Evolutionary conservation across 1,284 basidiomycete species (phyloP).

Genomic region (Boletellus dicymbophilus): DNA sequence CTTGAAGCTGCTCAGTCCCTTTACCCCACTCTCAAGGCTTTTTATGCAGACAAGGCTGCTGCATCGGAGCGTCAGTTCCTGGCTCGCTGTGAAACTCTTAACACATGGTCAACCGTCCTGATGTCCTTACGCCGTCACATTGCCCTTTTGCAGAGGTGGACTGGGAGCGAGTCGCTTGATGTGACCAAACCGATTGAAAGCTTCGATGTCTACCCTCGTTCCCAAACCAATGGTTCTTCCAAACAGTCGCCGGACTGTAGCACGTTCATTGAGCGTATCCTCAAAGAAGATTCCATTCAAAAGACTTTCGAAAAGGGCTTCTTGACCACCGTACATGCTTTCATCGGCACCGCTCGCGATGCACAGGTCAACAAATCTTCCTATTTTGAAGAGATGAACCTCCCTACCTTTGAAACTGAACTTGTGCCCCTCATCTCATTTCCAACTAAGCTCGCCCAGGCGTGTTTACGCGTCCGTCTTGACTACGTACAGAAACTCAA

Average conservation of each 20-base stretch:
- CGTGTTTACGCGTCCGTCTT: conserved; percentile 86
- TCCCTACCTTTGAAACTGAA: conserved; percentile 92
- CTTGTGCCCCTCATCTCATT: conserved; percentile 95
- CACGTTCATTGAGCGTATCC: conserved; percentile 90
- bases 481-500: conserved; percentile 90
- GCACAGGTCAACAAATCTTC: conserved; percentile 82
- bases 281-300: conserved; percentile 96
- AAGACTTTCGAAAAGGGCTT: conserved; percentile 94
- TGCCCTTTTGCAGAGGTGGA: conserved; percentile 84
- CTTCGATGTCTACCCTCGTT: conserved; percentile 44
- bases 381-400: conserved; percentile 80
- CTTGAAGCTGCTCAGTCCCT: conserved; percentile 85
- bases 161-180: conserved; percentile 88
- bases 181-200: conserved; percentile 76
- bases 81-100: conserved; percentile 81
- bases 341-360: conserved; percentile 86
- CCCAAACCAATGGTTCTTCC: conserved; percentile 30
- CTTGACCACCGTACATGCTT: conserved; percentile 83
- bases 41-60: conserved; percentile 77
- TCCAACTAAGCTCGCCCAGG: conserved; percentile 93
- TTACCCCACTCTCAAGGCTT: conserved; percentile 83
- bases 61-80: conserved; percentile 72
- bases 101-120: conserved; percentile 87
- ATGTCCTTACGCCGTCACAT: conserved; percentile 80
- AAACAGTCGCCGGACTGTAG: conserved; percentile 56